Base-by-base conservation (phyloP, 2,329 filamentous ascomycete species). In the Pseudophaeomoniella oleicola region DNA sequence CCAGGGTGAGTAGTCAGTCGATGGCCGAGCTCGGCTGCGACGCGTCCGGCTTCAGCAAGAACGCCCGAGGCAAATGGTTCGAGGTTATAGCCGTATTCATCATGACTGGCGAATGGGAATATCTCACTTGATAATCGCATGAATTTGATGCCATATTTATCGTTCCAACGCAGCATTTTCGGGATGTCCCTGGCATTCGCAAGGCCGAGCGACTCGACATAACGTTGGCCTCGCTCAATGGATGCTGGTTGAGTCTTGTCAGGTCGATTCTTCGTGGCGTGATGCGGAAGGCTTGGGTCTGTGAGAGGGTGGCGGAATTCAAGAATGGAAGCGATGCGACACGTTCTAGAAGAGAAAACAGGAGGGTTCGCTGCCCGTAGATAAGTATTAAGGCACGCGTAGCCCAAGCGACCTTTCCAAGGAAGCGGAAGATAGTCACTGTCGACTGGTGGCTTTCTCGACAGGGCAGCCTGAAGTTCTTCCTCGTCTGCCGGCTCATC, bases 81-180 rank as follows among this genome's bases (percentile, higher is more conserved):
- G 10, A 96, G 67, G 46, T 75, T 80, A 56, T 96, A 96, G 0
- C 87, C 88, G 45, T 93, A 80, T 42, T 84, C 80, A 16, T 72
- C 70, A 50, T 96, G 88, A 44, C 83, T 92, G 2, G 88, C 88
- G 54, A 94, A 94, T 0, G 88, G 88, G 45, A 96, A 96, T 82
- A 94, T 94, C 48, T 94, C 88, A 37, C 84, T 93, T 46, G 84
- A 93, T 14, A 96, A 65, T 1, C 88, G 75, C 72, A 96, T 75
- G 55, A 96, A 94, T 46, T 77, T 87, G 58, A 96, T 96, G 29
- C 80, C 78, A 45, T 88, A 94, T 46, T 75, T 81, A 44, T 92
- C 79, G 51, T 96, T 94, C 88, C 88, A 96, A 2, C 75, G 71
- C 5, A 94, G 51, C 74, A 94, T 84, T 56, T 92, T 93, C 39